Evolutionary conservation across 257 asterid genomes (phyloP), one percentile per base, ranked within the genome.

Genomic region (Nicotiana undulata): DNA sequence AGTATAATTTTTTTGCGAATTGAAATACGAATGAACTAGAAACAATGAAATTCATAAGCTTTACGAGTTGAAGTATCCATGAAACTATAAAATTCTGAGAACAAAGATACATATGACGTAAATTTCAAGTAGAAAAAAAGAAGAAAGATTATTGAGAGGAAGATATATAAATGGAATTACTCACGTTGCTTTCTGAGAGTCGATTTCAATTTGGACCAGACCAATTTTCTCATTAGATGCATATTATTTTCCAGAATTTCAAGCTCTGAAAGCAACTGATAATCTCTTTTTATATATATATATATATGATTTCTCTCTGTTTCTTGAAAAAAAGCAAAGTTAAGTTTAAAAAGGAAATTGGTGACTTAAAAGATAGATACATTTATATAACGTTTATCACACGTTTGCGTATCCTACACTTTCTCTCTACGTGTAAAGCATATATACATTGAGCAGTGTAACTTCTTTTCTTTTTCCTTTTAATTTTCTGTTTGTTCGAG

Each of bases 321-420:
- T 52, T 55, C 26, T 34, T 12, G 52, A 12, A 3, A 34, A 79
- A n/a, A 15, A 61, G 61, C 60, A 13, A 74, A 49, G 8, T 46
- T 13, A 24, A 46, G 78, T 9, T 72, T 15, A 6, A 64, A 74
- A 72, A n/a, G 51, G 78, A 74, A 74, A 74, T 44, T 74, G 58
- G 61, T 74, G 61, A 49, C 61, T 49, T 74, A 13, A 56, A 74
- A 74, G 78, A 49, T 29, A 64, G 13, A 64, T 15, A 64, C 24
- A 31, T 44, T 22, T 79, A 22, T 81, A 37, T 76, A 79, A 32
- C 78, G 59, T 52, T 83, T 20, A 17, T 46, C 40, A 79, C 67
- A 56, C 58, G 82, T 53, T 75, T 75, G 76, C 87, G 81, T 91
- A 67, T 72, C 87, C 86, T 83, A 80, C 78, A 91, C 89, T 89